Evolutionary conservation across 257 asterid genomes (phyloP).

Genomic region (Salvia hispanica): DNA sequence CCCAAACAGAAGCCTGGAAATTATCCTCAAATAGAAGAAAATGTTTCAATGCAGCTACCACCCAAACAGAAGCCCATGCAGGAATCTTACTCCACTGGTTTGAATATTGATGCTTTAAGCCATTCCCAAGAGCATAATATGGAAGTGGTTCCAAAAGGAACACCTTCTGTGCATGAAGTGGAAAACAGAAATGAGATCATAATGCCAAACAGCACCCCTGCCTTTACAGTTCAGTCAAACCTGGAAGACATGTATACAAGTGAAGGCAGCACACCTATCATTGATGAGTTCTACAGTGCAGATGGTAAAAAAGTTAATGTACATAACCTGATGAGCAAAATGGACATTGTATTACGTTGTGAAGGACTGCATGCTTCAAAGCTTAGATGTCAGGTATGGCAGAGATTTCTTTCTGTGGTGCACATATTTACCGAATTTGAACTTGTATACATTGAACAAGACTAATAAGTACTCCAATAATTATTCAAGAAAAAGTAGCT

Average conservation of each 20-base stretch:
- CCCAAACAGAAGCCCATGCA: conserved; percentile 60
- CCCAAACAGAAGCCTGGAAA: conserved; percentile 42
- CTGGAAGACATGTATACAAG: conserved; percentile 45
- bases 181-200: conserved; percentile 58
- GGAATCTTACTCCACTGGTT: conserved; percentile 43
- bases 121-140: conserved; percentile 42
- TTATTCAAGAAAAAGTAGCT: conserved; percentile 24
- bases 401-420: conserved; percentile 26
- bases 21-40: conserved; percentile 42
- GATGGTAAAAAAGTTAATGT: conserved; percentile 46
- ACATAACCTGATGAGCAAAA: conserved; percentile 51
- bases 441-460: conserved; percentile 11
- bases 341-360: conserved; percentile 58
- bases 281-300: conserved; percentile 75
- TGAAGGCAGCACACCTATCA: conserved; percentile 55
- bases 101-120: conserved; percentile 41
- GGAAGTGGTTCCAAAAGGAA: conserved; percentile 42
- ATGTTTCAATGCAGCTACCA: conserved; percentile 48
- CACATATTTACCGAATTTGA: not conserved
- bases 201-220: conserved; percentile 92
- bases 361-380: conserved; percentile 63
- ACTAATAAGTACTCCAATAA: not conserved
- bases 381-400: conserved; percentile 89
- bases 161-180: conserved; percentile 40
- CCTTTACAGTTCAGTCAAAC: conserved; percentile 52